Conservation (phyloP, 2,329 filamentous ascomycete genomes). For the Botrytis paeoniae region DNA sequence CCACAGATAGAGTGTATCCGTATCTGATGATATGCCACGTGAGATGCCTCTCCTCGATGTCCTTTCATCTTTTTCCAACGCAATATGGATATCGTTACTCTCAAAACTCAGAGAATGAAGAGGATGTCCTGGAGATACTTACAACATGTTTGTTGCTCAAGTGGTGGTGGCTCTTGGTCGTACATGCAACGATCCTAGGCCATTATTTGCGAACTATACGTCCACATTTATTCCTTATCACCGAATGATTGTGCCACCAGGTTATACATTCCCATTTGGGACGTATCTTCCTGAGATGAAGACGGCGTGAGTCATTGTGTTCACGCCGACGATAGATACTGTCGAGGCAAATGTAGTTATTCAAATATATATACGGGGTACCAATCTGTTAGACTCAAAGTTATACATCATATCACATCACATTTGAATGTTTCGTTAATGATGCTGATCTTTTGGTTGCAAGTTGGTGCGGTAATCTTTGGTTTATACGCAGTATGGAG, state of each 20-base stretch:
- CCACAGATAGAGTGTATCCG: background rate
- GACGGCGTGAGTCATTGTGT: background rate
- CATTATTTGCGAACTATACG: background rate
- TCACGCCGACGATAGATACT: background rate
- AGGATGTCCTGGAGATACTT: background rate
- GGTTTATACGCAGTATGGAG: conserved; percentile 4
- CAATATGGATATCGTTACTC: background rate
- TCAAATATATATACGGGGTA: background rate
- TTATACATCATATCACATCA: background rate
- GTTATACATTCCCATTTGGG: conserved; percentile 13
- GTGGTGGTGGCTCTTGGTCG: too few species aligned
- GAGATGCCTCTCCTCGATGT: background rate
- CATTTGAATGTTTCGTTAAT: background rate
- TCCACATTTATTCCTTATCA: background rate
- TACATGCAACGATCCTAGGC: background rate
- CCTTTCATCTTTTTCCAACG: background rate
- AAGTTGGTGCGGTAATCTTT: background rate
- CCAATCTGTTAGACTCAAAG: background rate
- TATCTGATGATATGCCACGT: background rate
- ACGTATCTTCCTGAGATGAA: conserved; percentile 2
- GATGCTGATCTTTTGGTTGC: conserved; percentile 2
- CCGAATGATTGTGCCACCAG: background rate
- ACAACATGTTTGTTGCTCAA: background rate
- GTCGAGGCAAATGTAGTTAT: background rate
- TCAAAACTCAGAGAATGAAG: background rate